A percentile compares a stretch with the other conserved stretches of the same genome.
phyloP scores from a whole-genome alignment of 768 basidiomycete genomes.

The Lepiota subincarnata region DNA sequence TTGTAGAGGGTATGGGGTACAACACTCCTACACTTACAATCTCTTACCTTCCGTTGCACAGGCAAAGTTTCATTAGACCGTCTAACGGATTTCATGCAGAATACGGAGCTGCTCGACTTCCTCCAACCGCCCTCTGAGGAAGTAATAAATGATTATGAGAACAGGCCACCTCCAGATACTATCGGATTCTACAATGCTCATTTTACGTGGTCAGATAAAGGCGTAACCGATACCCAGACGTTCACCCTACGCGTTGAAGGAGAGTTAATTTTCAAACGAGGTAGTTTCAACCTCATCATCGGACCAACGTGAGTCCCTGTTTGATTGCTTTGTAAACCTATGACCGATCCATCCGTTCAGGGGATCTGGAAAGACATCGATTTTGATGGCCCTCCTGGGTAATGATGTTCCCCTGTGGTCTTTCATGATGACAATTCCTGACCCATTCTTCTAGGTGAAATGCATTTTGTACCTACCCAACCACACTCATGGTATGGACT shows the following conservation, averaged over 20 bases:
- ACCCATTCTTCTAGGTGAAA: slow-evolving; percentile 43
- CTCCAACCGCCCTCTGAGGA: slow-evolving; percentile 6
- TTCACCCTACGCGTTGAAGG: slow-evolving; percentile 52
- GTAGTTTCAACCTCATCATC: slow-evolving; percentile 52
- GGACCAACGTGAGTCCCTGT: slow-evolving; percentile 43
- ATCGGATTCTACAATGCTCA: slow-evolving; percentile 52
- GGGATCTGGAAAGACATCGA: slow-evolving; percentile 56
- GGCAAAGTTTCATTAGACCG: slow-evolving; percentile 64
- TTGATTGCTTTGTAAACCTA: background rate
- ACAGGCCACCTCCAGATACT: slow-evolving; percentile 11
- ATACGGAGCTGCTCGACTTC: slow-evolving; percentile 34
- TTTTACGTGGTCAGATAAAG: slow-evolving; percentile 51
- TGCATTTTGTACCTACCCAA: slow-evolving; percentile 54
- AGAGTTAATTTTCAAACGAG: slow-evolving; percentile 50
- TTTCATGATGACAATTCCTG: background rate
- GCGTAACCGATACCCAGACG: slow-evolving; percentile 29
- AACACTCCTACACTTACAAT: background rate
- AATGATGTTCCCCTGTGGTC: background rate
- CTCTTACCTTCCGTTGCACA: slow-evolving; percentile 8
- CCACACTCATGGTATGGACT: slow-evolving; percentile 65
- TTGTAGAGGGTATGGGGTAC: slow-evolving; percentile 14
- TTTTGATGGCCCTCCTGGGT: slow-evolving; percentile 58
- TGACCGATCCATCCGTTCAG: slow-evolving; percentile 4
- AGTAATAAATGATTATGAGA: background rate
- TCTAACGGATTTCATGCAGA: slow-evolving; percentile 28